These are phyloP conservation scores for Calonectria ilicicola DNA, from an alignment of 2,329 filamentous ascomycete genomes.

Conservation along the genomic window DNA sequence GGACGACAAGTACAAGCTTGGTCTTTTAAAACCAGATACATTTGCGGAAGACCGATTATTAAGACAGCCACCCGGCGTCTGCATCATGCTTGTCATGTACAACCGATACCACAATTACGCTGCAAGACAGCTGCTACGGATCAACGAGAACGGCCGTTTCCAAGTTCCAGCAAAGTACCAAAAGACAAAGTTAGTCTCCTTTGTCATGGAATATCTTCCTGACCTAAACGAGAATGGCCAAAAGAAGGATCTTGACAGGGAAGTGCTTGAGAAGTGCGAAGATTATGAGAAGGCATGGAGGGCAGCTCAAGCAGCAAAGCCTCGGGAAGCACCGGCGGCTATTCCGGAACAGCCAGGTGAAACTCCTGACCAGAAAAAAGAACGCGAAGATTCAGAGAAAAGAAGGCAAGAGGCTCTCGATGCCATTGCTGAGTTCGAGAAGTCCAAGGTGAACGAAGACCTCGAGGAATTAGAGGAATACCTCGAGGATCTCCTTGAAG, in stretches of 20 bases:
- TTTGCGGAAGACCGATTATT: constrained; percentile 75
- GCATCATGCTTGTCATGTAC: constrained; percentile 78
- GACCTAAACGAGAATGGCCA: background rate
- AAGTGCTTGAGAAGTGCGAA: background rate
- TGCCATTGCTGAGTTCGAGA: background rate
- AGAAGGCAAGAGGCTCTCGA: background rate
- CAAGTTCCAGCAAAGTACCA: background rate
- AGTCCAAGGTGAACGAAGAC: background rate
- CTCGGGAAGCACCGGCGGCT: background rate
- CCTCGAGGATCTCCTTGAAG: background rate
- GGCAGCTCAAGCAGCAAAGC: background rate
- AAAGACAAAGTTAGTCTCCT: background rate
- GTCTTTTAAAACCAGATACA: constrained; percentile 64
- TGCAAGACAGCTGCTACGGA: constrained; percentile 73
- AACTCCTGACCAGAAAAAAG: background rate
- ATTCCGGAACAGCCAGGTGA: background rate
- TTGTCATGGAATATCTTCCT: background rate
- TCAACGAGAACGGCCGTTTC: constrained; percentile 47
- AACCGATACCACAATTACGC: constrained; percentile 85
- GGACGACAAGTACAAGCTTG: constrained; percentile 47
- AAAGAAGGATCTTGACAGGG: background rate
- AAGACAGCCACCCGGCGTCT: constrained; percentile 75
- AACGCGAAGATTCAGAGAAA: background rate
- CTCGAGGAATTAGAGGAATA: background rate
- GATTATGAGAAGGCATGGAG: background rate